These are phyloP conservation scores for Pseudocercospora macadamiae DNA, from an alignment of 2,329 filamentous ascomycete genomes.

Conservation along the genomic window DNA sequence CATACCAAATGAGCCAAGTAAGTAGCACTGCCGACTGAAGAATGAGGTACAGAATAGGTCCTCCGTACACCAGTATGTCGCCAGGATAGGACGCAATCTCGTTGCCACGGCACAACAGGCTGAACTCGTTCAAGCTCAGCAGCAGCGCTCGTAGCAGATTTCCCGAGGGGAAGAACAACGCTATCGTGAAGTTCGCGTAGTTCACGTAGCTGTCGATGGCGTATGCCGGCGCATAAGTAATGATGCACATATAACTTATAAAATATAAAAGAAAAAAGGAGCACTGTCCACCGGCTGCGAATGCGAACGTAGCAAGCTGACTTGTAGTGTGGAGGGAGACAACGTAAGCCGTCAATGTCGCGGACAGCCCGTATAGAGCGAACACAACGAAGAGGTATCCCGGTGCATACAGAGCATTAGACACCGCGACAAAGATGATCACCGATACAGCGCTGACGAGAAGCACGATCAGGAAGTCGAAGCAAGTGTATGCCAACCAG, in stretches of 20 bases:
- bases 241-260: slow-evolving; percentile 45
- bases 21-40: slow-evolving; percentile 74
- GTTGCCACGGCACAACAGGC: slow-evolving; percentile 69
- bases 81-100: slow-evolving; percentile 69
- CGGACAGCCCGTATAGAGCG: slow-evolving; percentile 77
- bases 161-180: slow-evolving; percentile 73
- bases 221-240: slow-evolving; percentile 74
- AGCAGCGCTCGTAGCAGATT: slow-evolving; percentile 76
- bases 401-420: slow-evolving; percentile 71
- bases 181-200: slow-evolving; percentile 75
- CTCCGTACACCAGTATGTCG: slow-evolving; percentile 74
- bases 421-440: slow-evolving; percentile 67
- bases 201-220: slow-evolving; percentile 69
- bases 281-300: slow-evolving; percentile 76
- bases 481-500: slow-evolving; percentile 80
- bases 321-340: slow-evolving; percentile 78
- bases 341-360: slow-evolving; percentile 76
- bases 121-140: slow-evolving; percentile 80
- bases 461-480: slow-evolving; percentile 78
- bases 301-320: slow-evolving; percentile 82
- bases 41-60: slow-evolving; percentile 80
- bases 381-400: slow-evolving; percentile 83
- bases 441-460: slow-evolving; percentile 66
- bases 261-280: slow-evolving; percentile 53
- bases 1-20: slow-evolving; percentile 73